Base-by-base conservation (phyloP, 129 eudicot genomes). In the Silybum marianum region DNA sequence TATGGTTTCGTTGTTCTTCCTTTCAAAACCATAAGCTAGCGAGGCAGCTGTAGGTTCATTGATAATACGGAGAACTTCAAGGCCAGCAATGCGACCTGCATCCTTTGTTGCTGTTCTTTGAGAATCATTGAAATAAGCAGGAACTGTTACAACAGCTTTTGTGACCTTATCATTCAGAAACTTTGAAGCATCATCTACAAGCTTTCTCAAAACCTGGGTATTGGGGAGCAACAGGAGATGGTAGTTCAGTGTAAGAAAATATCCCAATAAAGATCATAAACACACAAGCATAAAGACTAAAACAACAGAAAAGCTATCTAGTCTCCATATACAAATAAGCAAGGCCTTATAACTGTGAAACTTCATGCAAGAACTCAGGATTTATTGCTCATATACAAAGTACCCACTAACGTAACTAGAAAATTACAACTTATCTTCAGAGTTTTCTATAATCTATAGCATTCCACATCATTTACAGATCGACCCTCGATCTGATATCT, bases 41-140 rank as follows among this genome's bases (percentile, higher is more conserved):
- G 99, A 95, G 10, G 99, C 99, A 24, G 99, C 99, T 16, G 99
- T 95, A 24, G 99, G 99, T 76, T 95, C 98, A 86, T 95, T 95
- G 66, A 95, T 93, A 11, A 95, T 95, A 18, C 99, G 88, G 21
- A 93, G 97, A 76, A 95, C 98, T 82, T 95, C 99, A 38, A 95
- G 85, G 5, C 98, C 99, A 68, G 99, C 99, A 75, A 95, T 92
- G 11, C 98, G 93, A 21, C 99, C 98, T 3, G 99, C 99, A 81
- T 95, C 98, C 82, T 92, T 95, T 4, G 99, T 95, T 36, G 98
- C 98, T 11, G 99, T 95, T 80, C 99, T 93, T 78, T 95, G 99
- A 25, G 97, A 95, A 87, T 95, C 99, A 66, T 95, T 95, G 77
- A 95, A 95, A 85, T 95, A 95, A 12, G 99, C 99, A 84, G 99